Evolutionary conservation across 2,329 filamentous ascomycete genomes (phyloP), one percentile per base, ranked within the genome.

Genomic region (Aspergillus sp.): DNA sequence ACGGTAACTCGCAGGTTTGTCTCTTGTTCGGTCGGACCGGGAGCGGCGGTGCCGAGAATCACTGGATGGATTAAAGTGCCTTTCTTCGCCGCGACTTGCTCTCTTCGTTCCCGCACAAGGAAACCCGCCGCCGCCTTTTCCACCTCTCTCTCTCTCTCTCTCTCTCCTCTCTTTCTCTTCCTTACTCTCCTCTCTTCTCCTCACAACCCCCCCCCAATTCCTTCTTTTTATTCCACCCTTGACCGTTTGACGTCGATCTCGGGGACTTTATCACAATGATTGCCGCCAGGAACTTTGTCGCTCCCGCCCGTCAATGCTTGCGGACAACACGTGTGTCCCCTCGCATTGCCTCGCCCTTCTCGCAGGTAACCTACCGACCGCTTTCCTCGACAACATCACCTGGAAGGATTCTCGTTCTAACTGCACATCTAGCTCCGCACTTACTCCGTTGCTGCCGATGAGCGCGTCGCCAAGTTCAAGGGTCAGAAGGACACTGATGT

Each of bases 391-490:
- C 62, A 32, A 63, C 57, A 45, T 25, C 55, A 58, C 56, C 54
- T 32, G 61, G 13, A 53, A 63, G 63, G 47, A n/a, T 8, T 50
- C n/a, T 50, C 63, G 60, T 30, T 57, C 62, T 71, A 63, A 75
- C 65, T 41, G 15, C 55, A 28, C 23, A 55, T 65, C 36, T 70
- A 81, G 87, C 76, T 85, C 79, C 80, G 93, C 89, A 82, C 87
- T 86, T 76, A 86, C 74, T 71, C 75, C 74, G 72, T 71, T 63
- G 70, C 77, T 63, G 82, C 76, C 78, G 80, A 85, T 63, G 87
- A 91, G 45, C 86, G 86, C 72, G 92, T 98, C 72, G 95, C 93
- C 79, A 91, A 95, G 83, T 99, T 97, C 84, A 89, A 91, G 74
- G 95, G 94, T 70, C 85, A 87, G 77, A 97, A 96, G 83, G 91